phyloP scores from a whole-genome alignment of 2,329 filamentous ascomycete species.

The Ambrosiella cleistominuta region DNA sequence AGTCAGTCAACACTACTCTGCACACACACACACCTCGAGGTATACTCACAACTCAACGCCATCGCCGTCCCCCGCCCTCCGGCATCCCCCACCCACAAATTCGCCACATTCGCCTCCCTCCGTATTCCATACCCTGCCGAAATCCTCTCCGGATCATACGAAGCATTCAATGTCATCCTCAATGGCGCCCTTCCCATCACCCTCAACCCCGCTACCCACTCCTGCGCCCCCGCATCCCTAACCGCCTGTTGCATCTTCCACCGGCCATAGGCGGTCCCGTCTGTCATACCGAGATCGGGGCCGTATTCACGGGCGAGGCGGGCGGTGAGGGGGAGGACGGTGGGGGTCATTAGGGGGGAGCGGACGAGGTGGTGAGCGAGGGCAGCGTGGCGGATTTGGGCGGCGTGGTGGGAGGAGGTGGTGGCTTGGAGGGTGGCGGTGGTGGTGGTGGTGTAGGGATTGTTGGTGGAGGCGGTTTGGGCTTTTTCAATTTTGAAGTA shows the following conservation, averaged over 20 bases:
- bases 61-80: conserved; percentile 6
- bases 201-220: conserved; percentile 2
- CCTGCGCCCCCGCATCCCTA: not conserved
- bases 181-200: conserved; percentile 7
- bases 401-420: conserved; percentile 13
- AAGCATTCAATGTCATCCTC: not conserved
- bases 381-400: not conserved
- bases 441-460: conserved; percentile 17
- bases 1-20: not conserved
- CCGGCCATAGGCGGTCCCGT: not conserved
- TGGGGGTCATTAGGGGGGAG: not conserved
- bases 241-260: not conserved
- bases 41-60: conserved; percentile 5
- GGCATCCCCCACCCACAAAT: conserved; percentile 7
- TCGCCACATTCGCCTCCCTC: conserved; percentile 5
- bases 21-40: not conserved
- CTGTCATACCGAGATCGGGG: not conserved
- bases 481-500: conserved; percentile 52
- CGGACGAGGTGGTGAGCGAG: conserved; percentile 3
- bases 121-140: conserved; percentile 4
- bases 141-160: not conserved
- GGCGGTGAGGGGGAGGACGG: not conserved
- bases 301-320: conserved; percentile 10
- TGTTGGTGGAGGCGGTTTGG: conserved; percentile 30
- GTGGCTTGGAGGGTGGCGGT: not conserved